Evolutionary conservation across 2,329 filamentous ascomycete genomes (phyloP), one percentile per base, ranked within the genome.

Genomic region (Phialemoniopsis sp.): DNA sequence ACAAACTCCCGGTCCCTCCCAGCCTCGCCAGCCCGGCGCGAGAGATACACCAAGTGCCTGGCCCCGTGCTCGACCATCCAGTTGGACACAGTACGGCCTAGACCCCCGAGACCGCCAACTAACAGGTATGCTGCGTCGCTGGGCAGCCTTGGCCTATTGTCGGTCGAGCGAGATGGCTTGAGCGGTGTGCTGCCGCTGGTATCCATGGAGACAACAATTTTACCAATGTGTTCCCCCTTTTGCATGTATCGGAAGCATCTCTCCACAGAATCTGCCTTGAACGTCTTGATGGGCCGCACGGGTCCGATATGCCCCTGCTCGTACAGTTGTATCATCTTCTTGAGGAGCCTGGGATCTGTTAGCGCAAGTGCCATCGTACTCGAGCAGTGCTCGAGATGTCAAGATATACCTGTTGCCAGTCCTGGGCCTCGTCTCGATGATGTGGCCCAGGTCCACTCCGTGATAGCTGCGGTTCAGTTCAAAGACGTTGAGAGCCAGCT

Each of bases 11-110:
- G 21, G 10, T 26, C 21, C 21, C 21, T 26, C 21, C 6, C 13
- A 7, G 30, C 5, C 21, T 31, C 17, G 36, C 28, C 36, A 17
- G 39, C 47, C 16, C 46, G 52, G 12, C 45, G 41, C 7, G 45
- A 45, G 9, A 53, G 39, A 29, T 46, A 46, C 12, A 48, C 34
- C 29, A 52, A 40, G 15, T 46, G 40, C 16, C 36, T 41, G 13
- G 48, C 49, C 10, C 49, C 49, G 16, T 40, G 40, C 13, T 45
- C 40, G n/a, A 47, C 29, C 43, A 52, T 44, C 46, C 45, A 52
- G 9, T 36, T 47, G n/a, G 46, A 18, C n/a, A 52, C 16, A 19
- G 43, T 44, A 12, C 43, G 19, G 8, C 48, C 46, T 3, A 52
- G 35, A 9, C 46, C 48, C 16, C 49, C 48, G 19, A 52, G 37